These are phyloP conservation scores for Yamagishiella unicocca DNA, from an alignment of 139 green algal genomes.

Conservation along the genomic window DNA sequence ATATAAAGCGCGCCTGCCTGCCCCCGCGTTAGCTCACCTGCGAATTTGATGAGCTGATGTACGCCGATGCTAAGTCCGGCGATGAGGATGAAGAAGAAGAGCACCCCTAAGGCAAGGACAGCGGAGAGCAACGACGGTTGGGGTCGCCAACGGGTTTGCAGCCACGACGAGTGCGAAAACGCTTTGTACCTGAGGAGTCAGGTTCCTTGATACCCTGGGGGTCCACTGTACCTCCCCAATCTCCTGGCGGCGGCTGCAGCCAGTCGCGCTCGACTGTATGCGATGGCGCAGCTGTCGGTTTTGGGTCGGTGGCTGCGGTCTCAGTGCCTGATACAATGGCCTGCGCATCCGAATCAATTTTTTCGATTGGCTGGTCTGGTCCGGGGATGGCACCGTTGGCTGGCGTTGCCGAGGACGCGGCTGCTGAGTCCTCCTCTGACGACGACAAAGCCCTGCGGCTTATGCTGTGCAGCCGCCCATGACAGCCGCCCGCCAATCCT, in stretches of 20 bases:
- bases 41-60: neutral
- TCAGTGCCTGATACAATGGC: neutral
- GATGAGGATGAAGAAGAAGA: conserved; percentile 36
- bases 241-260: neutral
- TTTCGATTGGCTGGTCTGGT: neutral
- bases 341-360: neutral
- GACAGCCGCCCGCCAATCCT: neutral
- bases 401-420: neutral
- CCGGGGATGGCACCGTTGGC: neutral
- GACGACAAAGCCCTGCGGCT: neutral
- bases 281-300: conserved; percentile 22
- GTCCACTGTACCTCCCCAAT: conserved; percentile 22
- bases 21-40: conserved; percentile 21
- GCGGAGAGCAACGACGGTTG: neutral
- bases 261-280: neutral
- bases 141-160: too few relatives aligned
- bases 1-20: too few relatives aligned
- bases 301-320: neutral
- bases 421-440: neutral
- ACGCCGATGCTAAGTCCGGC: conserved; percentile 23
- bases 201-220: conserved; percentile 13
- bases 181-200: conserved; percentile 10
- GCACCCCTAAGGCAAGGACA: neutral
- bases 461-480: neutral
- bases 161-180: too few relatives aligned